phyloP scores from a whole-genome alignment of 352 stramenopile species.

The Globisporangium orthogonon region DNA sequence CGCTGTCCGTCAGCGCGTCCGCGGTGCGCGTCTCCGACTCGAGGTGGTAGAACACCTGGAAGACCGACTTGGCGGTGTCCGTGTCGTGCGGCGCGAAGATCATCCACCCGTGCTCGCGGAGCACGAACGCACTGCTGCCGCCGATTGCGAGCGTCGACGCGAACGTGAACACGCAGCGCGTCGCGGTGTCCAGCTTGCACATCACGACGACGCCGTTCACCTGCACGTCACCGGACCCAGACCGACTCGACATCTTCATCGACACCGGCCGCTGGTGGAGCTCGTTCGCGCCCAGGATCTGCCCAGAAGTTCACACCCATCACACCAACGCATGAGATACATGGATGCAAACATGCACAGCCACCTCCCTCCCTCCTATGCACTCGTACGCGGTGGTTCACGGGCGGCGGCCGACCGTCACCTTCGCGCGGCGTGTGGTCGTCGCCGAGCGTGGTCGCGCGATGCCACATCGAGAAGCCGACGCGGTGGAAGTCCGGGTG shows the following conservation, averaged over 20 bases:
- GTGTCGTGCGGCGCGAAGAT: conserved; percentile 4
- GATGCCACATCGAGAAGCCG: conserved; percentile 1
- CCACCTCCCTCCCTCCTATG: neutral
- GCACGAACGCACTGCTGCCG: conserved; percentile 1
- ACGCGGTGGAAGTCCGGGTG: conserved; percentile 7
- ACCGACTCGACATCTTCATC: conserved; percentile 1
- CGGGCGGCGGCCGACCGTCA: neutral
- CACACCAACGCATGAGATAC: too few species aligned
- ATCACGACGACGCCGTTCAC: conserved; percentile 6
- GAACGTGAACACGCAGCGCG: conserved; percentile 10
- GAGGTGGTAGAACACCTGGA: conserved; percentile 10
- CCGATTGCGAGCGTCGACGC: conserved; percentile 6
- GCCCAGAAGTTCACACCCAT: neutral
- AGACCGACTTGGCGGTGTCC: neutral
- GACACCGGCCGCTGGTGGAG: neutral
- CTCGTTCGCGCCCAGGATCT: neutral
- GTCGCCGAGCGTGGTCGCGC: neutral
- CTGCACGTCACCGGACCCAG: neutral
- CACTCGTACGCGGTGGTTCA: neutral
- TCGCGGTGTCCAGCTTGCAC: conserved; percentile 4
- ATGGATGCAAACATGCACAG: neutral
- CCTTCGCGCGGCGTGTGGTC: neutral
- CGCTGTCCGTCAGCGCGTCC: neutral
- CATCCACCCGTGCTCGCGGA: conserved; percentile 11
- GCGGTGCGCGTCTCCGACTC: neutral